Evolutionary conservation across 345 rosid genomes (phyloP), one percentile per base, ranked within the genome.

Genomic region (Ricinus communis): DNA sequence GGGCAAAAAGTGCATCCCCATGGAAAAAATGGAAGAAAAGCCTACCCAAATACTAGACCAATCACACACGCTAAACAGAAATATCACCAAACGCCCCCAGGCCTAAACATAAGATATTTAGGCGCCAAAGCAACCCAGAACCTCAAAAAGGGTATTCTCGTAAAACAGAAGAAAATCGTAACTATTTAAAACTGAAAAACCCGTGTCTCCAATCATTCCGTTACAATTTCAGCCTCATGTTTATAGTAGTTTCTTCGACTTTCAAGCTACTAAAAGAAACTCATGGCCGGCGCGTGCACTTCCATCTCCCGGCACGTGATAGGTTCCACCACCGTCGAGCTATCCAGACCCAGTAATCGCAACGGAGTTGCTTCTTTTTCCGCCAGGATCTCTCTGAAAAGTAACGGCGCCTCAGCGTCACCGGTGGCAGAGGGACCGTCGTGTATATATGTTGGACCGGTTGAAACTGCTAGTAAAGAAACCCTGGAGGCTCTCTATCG

Each of bases 401-500:
- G 83, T 77, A 78, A 72, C 3, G 86, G 84, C 12, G 74, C 49
- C 53, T 81, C 80, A 70, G 74, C 79, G 9, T 19, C 54, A 43
- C n/a, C n/a, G n/a, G 47, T 69, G 13, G 49, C 81, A 19, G 91
- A 94, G 64, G 98, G 89, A 1, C 98, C 97, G 66, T 93, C 98
- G 58, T 93, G 98, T 63, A 78, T 88, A 71, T 93, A 68, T 83
- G 96, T 91, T 33, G 98, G 98, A 22, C 98, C 97, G 5, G 72
- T 94, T 31, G 97, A 94, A 74, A 90, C 96, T 36, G 98, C 98
- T 38, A 88, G 92, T 40, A 77, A 91, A 82, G 97, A 94, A 84
- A 88, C 95, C n/a, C 81, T 94, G 0, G 98, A 91, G 85, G 98
- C 98, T 74, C 97, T 94, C 25, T 94, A 94, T 73, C 66, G 74